Base-by-base conservation (phyloP, 306 rosid species). In the Canavalia gladiata region DNA sequence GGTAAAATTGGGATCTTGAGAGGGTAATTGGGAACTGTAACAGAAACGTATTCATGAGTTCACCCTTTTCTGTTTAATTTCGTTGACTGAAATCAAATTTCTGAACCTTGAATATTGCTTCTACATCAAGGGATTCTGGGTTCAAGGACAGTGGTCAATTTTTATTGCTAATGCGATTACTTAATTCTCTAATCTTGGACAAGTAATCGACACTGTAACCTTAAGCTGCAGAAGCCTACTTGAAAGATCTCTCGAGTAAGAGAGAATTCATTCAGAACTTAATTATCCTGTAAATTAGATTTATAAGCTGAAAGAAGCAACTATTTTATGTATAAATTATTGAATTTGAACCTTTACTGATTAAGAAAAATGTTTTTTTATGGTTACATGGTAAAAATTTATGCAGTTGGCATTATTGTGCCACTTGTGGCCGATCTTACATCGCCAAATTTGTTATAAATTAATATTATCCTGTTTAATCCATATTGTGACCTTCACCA, bases 251-350 rank as follows among this genome's bases (percentile, higher is more conserved):
- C 42, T 75, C 46, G 28, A 65, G 59, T 29, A 50, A 65, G 35
- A 5, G 76, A 83, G 71, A 58, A 52, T 28, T 72, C 75, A 28
- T 50, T 29, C 45, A 37, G 65, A 13, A 51, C 71, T 3, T 69
- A 59, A 58, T 60, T 70, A 31, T 72, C 8, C 45, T 58, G 31
- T n/a, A 68, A 43, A 18, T 58, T 45, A 28, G 52, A 30, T 8
- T 35, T 42, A 46, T 28, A 46, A 51, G 46, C 72, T 46, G 59
- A 56, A 50, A 67, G 72, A 84, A 68, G 78, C 68, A 50, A 31
- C 81, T 34, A 25, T 1, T 60, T 72, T 70, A n/a, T 49, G 60
- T 7, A 28, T n/a, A 28, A 30, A 9, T 57, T 49, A 49, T 50
- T 81, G 35, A 45, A 7, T 80, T 39, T 45, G 52, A 45, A 28